phyloP scores from a whole-genome alignment of 495 filamentous ascomycete species.

The Talaromyces ruber region DNA sequence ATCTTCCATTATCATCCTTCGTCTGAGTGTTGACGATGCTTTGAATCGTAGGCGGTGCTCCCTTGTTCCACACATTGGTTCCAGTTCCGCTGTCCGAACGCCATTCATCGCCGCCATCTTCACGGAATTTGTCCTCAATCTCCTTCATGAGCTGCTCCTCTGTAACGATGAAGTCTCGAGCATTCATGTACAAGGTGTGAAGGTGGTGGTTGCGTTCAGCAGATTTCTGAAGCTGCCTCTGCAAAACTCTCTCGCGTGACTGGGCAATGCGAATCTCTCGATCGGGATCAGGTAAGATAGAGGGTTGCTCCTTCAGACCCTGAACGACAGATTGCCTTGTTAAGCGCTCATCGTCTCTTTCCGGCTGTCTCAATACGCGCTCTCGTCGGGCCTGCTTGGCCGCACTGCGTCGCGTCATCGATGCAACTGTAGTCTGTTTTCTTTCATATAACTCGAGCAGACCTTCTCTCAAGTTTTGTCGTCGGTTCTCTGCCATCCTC shows the following conservation, averaged over 20 bases:
- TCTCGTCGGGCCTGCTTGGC: conserved; percentile 33
- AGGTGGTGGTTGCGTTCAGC: conserved; percentile 37
- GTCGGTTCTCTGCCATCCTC: conserved; percentile 48
- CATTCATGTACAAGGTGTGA: conserved; percentile 58
- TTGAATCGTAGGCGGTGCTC: conserved; percentile 41
- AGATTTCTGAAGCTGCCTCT: conserved; percentile 26
- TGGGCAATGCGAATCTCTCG: conserved; percentile 34
- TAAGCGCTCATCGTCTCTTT: conserved; percentile 52
- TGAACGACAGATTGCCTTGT: conserved; percentile 44
- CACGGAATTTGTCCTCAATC: conserved; percentile 52
- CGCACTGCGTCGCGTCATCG: conserved; percentile 24
- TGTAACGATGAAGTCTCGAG: conserved; percentile 55
- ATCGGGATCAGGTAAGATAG: conserved; percentile 37
- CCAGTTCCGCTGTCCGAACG: conserved; percentile 32
- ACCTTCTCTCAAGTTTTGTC: conserved; percentile 56
- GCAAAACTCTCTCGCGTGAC: conserved; percentile 31
- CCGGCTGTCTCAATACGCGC: conserved; percentile 36
- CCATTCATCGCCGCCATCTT: conserved; percentile 41
- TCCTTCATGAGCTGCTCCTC: conserved; percentile 51
- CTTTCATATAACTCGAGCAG: conserved; percentile 48
- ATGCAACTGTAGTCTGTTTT: conserved; percentile 36
- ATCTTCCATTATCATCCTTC: conserved; percentile 26
- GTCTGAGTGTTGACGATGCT: conserved; percentile 22
- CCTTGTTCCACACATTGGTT: conserved; percentile 51
- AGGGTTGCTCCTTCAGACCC: conserved; percentile 29